Conservation (phyloP, 257 asterid genomes). For the Nemophila menziesii region DNA sequence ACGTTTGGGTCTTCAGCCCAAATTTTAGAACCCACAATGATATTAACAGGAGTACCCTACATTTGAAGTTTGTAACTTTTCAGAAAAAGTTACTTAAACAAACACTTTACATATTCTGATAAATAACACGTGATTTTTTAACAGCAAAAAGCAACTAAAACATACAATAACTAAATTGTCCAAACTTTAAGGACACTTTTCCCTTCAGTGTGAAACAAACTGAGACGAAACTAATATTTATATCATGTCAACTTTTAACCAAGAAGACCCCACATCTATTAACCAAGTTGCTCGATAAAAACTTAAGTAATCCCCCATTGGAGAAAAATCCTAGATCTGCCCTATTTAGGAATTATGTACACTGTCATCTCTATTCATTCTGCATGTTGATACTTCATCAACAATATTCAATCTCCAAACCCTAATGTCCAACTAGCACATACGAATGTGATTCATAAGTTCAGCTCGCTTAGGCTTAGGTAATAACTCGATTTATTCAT, state of each 20-base stretch:
- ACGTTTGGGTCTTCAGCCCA: slow-evolving; percentile 76
- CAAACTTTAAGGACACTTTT: background rate
- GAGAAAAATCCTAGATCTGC: too few relatives aligned
- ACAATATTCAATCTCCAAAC: background rate
- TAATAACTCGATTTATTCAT: too few relatives aligned
- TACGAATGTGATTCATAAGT: too few relatives aligned
- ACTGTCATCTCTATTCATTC: too few relatives aligned
- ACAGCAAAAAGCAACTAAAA: background rate
- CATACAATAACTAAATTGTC: background rate
- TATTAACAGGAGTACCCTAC: slow-evolving; percentile 85
- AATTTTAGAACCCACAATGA: slow-evolving; percentile 78
- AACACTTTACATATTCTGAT: background rate
- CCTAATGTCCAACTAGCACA: background rate
- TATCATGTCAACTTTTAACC: too few relatives aligned
- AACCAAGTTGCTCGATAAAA: too few relatives aligned
- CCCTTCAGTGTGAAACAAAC: background rate
- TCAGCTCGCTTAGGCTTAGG: too few relatives aligned
- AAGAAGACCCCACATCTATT: too few relatives aligned
- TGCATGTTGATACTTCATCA: background rate
- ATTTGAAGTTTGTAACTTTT: slow-evolving; percentile 14
- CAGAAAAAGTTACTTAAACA: background rate
- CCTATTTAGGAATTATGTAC: too few relatives aligned
- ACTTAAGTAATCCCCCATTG: too few relatives aligned
- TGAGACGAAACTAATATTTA: background rate
- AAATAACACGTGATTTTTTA: background rate